phyloP scores from a whole-genome alignment of 2,329 filamentous ascomycete genomes.

The Scopulariopsis brevicaulis region DNA sequence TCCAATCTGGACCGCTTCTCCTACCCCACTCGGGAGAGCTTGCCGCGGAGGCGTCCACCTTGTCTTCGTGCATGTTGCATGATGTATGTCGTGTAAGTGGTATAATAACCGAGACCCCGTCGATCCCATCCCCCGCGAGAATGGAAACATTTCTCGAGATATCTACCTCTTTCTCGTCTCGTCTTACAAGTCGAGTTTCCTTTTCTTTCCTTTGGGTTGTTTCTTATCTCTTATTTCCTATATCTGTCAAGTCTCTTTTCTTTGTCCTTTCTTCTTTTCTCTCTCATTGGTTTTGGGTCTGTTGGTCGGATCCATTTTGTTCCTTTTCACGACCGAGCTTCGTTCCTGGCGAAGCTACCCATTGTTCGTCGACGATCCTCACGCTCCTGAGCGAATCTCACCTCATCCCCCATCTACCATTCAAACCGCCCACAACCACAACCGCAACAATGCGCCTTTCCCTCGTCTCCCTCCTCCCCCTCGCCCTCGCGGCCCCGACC shows the following conservation, averaged over 20 bases:
- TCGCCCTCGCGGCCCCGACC: conserved; percentile 31
- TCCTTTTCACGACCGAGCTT: background rate
- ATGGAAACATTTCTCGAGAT: background rate
- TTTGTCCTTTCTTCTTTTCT: background rate
- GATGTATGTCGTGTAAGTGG: background rate
- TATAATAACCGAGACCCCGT: background rate
- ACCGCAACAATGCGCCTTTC: conserved; percentile 37
- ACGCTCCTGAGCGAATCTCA: background rate
- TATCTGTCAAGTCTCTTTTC: conserved; percentile 5
- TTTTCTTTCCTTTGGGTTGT: background rate
- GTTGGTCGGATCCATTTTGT: background rate
- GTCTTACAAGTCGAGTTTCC: background rate
- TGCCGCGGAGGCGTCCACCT: background rate
- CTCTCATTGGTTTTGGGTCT: background rate
- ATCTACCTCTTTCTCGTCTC: too few species aligned
- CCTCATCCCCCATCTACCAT: background rate
- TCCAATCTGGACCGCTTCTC: background rate
- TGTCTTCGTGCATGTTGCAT: background rate
- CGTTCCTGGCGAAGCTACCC: background rate
- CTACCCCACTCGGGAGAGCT: background rate
- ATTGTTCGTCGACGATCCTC: background rate
- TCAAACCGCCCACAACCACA: background rate
- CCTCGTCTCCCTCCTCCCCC: conserved; percentile 31
- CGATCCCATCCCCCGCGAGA: background rate
- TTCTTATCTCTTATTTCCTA: background rate